Evolutionary conservation across 2,329 filamentous ascomycete genomes (phyloP).

Genomic region (Aschersonia sp.): DNA sequence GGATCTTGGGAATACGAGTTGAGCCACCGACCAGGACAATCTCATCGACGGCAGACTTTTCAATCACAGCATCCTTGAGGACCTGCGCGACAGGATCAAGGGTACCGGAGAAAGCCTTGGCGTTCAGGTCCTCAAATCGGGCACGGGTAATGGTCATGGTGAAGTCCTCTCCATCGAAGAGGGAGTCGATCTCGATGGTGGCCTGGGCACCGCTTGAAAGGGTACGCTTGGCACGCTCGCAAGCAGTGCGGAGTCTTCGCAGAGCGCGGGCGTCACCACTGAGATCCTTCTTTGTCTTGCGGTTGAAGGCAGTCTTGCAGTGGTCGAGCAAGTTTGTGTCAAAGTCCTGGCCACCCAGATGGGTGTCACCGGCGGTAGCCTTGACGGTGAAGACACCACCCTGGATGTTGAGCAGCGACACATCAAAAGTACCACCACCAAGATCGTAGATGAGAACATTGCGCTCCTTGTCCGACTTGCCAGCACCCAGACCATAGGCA

Average conservation of each 20-base stretch:
- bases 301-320: conserved; percentile 89
- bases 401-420: conserved; percentile 96
- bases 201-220: conserved; percentile 95
- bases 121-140: conserved; percentile 97
- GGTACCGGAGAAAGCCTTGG: conserved; percentile 86
- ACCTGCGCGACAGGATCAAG: conserved; percentile 94
- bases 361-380: conserved; percentile 94
- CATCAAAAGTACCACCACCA: conserved; percentile 99
- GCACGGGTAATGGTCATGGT: conserved; percentile 95
- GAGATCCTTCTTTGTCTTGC: conserved; percentile 64
- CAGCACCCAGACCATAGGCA: conserved; percentile 90
- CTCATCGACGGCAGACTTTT: conserved; percentile 90
- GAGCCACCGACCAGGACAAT: conserved; percentile 98
- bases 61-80: conserved; percentile 76
- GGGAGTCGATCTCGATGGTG: conserved; percentile 95
- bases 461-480: conserved; percentile 94
- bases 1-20: conserved; percentile 96
- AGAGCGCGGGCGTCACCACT: conserved; percentile 79
- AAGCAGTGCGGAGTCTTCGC: conserved; percentile 89
- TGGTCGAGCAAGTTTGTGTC: conserved; percentile 90
- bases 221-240: conserved; percentile 98
- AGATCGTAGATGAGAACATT: conserved; percentile 99
- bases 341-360: conserved; percentile 91
- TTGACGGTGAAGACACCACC: conserved; percentile 99
- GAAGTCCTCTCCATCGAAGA: conserved; percentile 97